Evolutionary conservation across 2,329 filamentous ascomycete genomes (phyloP).

Genomic region (Diaporthe helianthi): DNA sequence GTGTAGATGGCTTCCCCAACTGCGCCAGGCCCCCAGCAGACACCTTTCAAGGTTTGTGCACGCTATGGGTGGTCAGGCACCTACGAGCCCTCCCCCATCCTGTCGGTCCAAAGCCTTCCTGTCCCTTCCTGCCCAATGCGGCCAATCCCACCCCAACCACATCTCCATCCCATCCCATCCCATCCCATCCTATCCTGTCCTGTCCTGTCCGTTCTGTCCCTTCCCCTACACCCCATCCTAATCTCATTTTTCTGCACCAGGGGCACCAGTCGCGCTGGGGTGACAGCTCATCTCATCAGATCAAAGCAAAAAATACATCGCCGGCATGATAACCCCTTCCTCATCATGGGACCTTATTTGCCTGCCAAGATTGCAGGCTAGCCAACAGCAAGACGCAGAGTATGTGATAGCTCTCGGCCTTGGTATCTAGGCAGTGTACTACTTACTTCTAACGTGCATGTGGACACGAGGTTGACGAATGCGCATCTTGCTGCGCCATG

Average conservation of each 20-base stretch:
- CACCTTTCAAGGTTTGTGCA: too few species aligned
- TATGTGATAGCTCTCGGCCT: neutral
- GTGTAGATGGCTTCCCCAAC: neutral
- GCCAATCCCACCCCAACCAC: neutral
- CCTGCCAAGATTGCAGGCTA: conserved; percentile 14
- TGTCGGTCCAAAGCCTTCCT: neutral
- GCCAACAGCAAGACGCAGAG: conserved; percentile 1
- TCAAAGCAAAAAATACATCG: conserved; percentile 17
- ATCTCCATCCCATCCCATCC: neutral
- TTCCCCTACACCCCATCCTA: neutral
- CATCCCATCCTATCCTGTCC: neutral
- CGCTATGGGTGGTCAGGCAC: neutral
- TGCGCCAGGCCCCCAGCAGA: neutral
- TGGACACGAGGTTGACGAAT: neutral
- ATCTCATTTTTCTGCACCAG: conserved; percentile 19
- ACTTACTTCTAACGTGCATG: neutral
- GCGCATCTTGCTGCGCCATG: neutral
- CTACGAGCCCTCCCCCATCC: neutral
- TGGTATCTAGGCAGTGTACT: neutral
- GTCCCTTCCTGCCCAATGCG: conserved; percentile 10
- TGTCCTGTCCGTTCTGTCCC: neutral
- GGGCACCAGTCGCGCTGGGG: conserved; percentile 8
- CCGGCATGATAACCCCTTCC: conserved; percentile 4
- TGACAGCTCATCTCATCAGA: conserved; percentile 26
- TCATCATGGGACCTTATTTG: conserved; percentile 22